These are phyloP conservation scores for Mycena albidolilacea DNA, from an alignment of 768 basidiomycete species.

Conservation along the genomic window DNA sequence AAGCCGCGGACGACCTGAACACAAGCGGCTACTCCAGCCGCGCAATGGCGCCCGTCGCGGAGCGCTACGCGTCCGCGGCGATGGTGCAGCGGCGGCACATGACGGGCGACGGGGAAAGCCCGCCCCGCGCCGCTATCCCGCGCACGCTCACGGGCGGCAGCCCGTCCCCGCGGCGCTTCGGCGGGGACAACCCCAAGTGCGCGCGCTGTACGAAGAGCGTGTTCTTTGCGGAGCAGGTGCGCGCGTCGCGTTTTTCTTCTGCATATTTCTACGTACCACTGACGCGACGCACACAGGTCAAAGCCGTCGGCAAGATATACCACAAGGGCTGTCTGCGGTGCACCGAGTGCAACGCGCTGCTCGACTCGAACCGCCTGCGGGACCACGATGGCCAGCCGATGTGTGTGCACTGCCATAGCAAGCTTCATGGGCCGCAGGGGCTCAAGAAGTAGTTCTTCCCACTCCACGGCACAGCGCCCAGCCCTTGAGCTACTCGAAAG, in stretches of 20 bases:
- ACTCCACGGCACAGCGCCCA: too few species aligned
- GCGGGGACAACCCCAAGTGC: conserved; percentile 72
- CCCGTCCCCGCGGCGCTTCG: conserved; percentile 65
- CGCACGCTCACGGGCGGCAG: conserved; percentile 55
- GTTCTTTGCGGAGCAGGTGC: conserved; percentile 60
- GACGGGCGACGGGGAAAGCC: conserved; percentile 40
- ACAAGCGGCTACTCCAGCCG: conserved; percentile 26
- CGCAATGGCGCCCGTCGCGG: conserved; percentile 33
- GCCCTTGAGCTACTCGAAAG: too few species aligned
- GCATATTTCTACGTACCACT: neutral
- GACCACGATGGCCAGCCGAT: conserved; percentile 83
- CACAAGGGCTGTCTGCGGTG: conserved; percentile 87
- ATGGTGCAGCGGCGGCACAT: conserved; percentile 40
- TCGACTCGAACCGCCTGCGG: conserved; percentile 82
- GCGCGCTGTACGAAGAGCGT: conserved; percentile 82
- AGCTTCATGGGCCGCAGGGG: conserved; percentile 55
- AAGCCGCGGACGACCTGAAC: conserved; percentile 52
- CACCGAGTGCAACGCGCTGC: conserved; percentile 72
- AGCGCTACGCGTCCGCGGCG: conserved; percentile 37
- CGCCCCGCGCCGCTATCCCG: conserved; percentile 32
- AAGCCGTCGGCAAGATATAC: conserved; percentile 85
- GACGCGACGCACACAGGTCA: conserved; percentile 65
- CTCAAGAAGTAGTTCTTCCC: conserved; percentile 24
- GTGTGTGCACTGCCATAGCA: conserved; percentile 82
- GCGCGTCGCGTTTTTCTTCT: conserved; percentile 6